Base-by-base conservation (phyloP, 2,329 filamentous ascomycete genomes). In the Penicillium digitatum region DNA sequence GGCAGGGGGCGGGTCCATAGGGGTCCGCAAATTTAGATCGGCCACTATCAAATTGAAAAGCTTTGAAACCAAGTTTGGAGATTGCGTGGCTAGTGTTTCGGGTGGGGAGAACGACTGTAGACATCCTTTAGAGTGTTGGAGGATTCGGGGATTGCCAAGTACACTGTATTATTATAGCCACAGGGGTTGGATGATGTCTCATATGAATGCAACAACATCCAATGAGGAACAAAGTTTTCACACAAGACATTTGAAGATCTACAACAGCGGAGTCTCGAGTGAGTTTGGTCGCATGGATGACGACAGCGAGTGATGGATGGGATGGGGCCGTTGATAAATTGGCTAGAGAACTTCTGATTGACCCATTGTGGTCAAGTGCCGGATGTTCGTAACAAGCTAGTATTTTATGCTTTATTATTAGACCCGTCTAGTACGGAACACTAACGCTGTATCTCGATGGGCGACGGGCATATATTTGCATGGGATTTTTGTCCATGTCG, bases 21-120 rank as follows among this genome's bases (percentile, higher is more conserved):
- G 53, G 61, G 64, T 60, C 55, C 60, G 58, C 47, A 64, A 65
- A 66, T 66, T 68, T 61, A 59, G 66, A 68, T 67, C 61, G 56
- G 20, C 62, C 55, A 35, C 46, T 54, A 66, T 56, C 52, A 45
- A 56, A 54, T 38, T 46, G 45, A 53, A 35, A 50, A 50, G 48
- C 37, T 50, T 47, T 44, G 46, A 48, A 45, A 47, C 16, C 32
- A 22, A 53, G 24, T 48, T 42, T 20, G 14, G 27, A 24, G 37
- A 54, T 54, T 39, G 44, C 31, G 26, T 56, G 27, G 31, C 26
- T 16, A 12, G 22, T n/a, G 26, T 24, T 35, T 49, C 5, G 5
- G 16, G 38, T 37, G 7, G 12, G 12, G 22, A 24, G 20, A 14
- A 22, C 10, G 34, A 9, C 22, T 18, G 18, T 14, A 20, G 18